Evolutionary conservation across 2,329 filamentous ascomycete species (phyloP).

Genomic region (Claviceps purpurea): DNA sequence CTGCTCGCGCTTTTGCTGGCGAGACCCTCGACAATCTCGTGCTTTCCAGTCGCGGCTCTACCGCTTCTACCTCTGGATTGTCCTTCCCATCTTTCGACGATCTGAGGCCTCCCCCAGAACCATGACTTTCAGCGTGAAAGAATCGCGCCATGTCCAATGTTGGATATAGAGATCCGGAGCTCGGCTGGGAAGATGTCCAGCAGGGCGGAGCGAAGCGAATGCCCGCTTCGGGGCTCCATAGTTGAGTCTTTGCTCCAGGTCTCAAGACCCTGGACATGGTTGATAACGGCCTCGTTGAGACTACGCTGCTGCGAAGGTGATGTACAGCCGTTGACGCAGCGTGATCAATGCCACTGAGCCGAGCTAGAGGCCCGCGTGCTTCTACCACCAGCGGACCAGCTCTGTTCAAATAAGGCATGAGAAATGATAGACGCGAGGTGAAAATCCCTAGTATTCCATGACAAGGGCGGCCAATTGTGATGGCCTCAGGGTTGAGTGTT

Average conservation of each 20-base stretch:
- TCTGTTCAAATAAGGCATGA: conserved; percentile 10
- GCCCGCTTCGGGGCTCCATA: conserved; percentile 18
- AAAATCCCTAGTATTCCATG: conserved; percentile 4
- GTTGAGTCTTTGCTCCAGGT: conserved; percentile 4
- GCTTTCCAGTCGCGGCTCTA: not conserved
- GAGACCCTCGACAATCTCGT: not conserved
- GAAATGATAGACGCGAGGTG: not conserved
- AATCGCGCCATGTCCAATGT: conserved; percentile 14
- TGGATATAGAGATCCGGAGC: conserved; percentile 12
- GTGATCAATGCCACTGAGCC: not conserved
- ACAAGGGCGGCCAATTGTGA: conserved; percentile 8
- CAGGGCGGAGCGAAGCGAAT: conserved; percentile 15
- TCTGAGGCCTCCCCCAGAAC: not conserved
- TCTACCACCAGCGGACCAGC: conserved; percentile 11
- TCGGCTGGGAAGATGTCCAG: conserved; percentile 9
- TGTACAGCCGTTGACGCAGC: not conserved
- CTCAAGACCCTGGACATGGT: conserved; percentile 7
- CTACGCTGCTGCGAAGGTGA: not conserved
- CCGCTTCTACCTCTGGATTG: not conserved
- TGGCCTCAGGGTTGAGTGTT: conserved; percentile 5
- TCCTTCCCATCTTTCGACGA: not conserved
- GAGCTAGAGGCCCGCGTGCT: conserved; percentile 12
- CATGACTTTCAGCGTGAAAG: conserved; percentile 9
- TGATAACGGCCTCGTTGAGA: not conserved
- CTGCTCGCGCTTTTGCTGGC: not conserved